These are phyloP conservation scores for Bacterosira constricta DNA, from an alignment of 108 stramenopile genomes.

Conservation along the genomic window DNA sequence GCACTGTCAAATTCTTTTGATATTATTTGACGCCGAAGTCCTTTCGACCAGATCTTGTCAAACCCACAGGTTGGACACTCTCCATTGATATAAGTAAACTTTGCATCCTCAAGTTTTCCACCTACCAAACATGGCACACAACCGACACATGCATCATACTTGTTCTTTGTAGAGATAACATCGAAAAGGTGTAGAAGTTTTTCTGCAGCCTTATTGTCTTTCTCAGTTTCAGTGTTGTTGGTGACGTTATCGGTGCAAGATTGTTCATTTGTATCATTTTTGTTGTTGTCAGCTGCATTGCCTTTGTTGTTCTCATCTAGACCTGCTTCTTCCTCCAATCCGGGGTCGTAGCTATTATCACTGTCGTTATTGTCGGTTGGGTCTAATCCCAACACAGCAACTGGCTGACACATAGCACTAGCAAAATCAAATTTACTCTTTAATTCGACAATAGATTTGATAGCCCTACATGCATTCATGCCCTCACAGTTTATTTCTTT, in stretches of 20 bases:
- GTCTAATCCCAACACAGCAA: too few species aligned
- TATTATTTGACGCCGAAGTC: neutral
- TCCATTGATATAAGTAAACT: neutral
- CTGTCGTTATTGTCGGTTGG: too few species aligned
- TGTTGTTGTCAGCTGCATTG: neutral
- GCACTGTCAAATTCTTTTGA: too few species aligned
- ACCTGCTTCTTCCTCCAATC: too few species aligned
- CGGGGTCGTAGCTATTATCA: too few species aligned
- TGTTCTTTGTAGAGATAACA: neutral
- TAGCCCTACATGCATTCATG: neutral
- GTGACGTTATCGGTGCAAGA: neutral
- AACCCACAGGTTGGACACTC: slow-evolving; percentile 1
- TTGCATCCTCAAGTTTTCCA: neutral
- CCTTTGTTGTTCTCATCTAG: neutral
- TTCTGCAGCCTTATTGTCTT: too few species aligned
- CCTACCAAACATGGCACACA: neutral
- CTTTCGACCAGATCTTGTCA: slow-evolving; percentile 2
- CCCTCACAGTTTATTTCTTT: neutral
- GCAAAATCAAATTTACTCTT: too few species aligned
- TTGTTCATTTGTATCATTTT: neutral
- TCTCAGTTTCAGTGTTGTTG: neutral
- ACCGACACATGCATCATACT: slow-evolving; percentile 2
- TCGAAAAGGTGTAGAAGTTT: neutral
- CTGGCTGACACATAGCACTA: too few species aligned
- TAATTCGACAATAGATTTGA: neutral